Percentiles rank a stretch among this genome's conserved stretches.
These are phyloP conservation scores for Leccinum subrobustum DNA, from an alignment of 1,284 basidiomycete species.

Conservation along the genomic window DNA sequence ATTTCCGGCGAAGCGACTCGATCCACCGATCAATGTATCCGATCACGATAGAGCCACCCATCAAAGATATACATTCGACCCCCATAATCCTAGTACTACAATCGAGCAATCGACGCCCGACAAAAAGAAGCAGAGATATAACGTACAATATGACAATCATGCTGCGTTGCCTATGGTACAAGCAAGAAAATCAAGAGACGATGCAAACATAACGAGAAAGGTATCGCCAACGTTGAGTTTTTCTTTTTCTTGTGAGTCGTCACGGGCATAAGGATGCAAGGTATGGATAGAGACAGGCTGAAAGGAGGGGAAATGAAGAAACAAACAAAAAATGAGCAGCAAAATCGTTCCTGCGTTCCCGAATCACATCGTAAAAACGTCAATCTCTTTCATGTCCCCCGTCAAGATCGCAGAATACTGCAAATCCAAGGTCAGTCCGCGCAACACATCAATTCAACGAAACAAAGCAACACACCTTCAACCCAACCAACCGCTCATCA, in stretches of 20 bases:
- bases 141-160: neutral
- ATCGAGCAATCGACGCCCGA: neutral
- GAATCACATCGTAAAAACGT: conserved; percentile 32
- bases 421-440: neutral
- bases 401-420: conserved; percentile 25
- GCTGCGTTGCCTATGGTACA: neutral
- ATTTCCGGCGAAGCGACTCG: neutral
- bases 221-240: neutral
- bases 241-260: neutral
- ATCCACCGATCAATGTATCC: neutral
- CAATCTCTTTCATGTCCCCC: conserved; percentile 33
- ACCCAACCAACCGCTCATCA: conserved; percentile 36
- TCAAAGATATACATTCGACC: too few relatives aligned
- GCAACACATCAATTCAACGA: neutral
- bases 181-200: neutral
- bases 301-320: neutral
- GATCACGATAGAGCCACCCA: neutral
- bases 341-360: neutral
- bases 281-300: neutral
- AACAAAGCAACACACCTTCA: conserved; percentile 29
- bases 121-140: neutral
- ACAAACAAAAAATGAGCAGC: neutral
- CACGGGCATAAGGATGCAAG: neutral
- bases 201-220: neutral
- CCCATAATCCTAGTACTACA: neutral